Conservation (phyloP, 805 yeast species). For the Maudiozyma bulderi region DNA sequence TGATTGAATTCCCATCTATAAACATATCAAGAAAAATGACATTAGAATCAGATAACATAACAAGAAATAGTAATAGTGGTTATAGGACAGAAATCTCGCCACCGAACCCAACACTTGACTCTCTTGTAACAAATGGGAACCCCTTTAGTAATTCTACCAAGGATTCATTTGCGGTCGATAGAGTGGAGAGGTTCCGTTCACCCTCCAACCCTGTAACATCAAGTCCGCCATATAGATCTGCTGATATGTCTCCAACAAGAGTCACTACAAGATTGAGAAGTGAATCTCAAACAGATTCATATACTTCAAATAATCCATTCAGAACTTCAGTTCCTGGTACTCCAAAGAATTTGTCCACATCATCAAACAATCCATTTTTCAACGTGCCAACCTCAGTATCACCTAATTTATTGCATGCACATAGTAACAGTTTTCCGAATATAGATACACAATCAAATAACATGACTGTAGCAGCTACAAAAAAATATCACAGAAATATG, state of each 20-base stretch:
- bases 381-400: neutral
- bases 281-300: neutral
- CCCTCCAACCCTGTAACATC: constrained; percentile 2
- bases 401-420: neutral
- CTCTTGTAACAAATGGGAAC: neutral
- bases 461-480: constrained; percentile 2
- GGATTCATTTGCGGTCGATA: neutral
- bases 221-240: neutral
- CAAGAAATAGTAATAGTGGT: neutral
- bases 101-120: neutral
- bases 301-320: constrained; percentile 6
- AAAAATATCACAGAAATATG: constrained; percentile 6
- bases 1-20: neutral
- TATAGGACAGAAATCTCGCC: neutral
- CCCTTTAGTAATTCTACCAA: neutral
- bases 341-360: neutral
- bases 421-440: neutral
- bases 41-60: neutral
- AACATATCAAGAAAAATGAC: neutral
- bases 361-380: neutral
- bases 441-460: constrained; percentile 2
- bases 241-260: constrained; percentile 3
- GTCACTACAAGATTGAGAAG: constrained; percentile 2
- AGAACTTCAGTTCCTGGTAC: neutral
- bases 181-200: neutral